Evolutionary conservation across 2,329 filamentous ascomycete species (phyloP).

Genomic region (Diaporthe vexans): DNA sequence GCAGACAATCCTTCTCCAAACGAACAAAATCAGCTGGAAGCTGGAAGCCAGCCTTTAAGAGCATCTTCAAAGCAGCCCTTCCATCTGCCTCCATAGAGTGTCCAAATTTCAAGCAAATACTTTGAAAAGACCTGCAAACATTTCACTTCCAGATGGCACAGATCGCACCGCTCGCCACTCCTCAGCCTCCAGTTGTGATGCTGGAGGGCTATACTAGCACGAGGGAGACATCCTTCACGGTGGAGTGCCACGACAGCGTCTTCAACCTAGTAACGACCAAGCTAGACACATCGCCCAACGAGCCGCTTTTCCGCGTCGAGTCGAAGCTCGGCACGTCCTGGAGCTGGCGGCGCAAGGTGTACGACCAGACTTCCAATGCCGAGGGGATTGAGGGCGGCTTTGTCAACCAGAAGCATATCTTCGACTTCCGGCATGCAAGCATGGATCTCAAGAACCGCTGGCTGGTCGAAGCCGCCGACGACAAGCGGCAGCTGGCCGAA

Average conservation of each 20-base stretch:
- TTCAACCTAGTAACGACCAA: background rate
- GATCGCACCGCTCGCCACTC: background rate
- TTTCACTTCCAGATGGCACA: background rate
- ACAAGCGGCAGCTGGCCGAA: conserved; percentile 38
- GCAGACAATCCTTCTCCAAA: too few species aligned
- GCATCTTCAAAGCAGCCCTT: background rate
- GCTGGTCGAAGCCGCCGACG: conserved; percentile 38
- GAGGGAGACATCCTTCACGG: background rate
- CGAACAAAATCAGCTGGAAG: too few species aligned
- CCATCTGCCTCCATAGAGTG: background rate
- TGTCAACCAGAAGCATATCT: conserved; percentile 31
- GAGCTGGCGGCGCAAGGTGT: conserved; percentile 44
- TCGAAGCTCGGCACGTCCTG: conserved; percentile 40
- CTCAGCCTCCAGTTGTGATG: background rate
- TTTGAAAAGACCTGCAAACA: background rate
- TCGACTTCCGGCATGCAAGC: conserved; percentile 43
- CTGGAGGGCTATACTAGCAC: background rate
- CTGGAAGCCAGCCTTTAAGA: too few species aligned
- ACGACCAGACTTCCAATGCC: background rate
- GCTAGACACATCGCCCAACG: background rate
- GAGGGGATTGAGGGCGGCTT: too few species aligned
- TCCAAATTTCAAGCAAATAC: background rate
- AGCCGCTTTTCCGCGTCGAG: conserved; percentile 40
- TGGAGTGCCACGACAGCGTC: conserved; percentile 7
- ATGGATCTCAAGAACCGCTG: conserved; percentile 44